Evolutionary conservation across 148 eudicot genomes (phyloP).

Genomic region (Gaultheria prostrata): DNA sequence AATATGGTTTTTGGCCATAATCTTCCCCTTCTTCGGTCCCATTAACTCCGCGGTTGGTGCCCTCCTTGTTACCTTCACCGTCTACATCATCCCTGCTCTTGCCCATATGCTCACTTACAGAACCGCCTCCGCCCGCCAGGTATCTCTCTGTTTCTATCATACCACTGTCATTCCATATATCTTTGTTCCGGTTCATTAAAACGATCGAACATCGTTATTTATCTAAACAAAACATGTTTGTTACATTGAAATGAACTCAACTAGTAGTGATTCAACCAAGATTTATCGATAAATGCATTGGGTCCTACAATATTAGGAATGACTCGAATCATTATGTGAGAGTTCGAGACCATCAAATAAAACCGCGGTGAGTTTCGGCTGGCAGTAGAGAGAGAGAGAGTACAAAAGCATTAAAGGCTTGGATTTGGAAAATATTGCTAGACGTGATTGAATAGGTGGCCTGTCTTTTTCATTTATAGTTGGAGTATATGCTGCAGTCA

Average conservation of each 20-base stretch:
- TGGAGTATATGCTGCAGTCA: constrained; percentile 16
- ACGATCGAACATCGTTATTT: too few relatives aligned
- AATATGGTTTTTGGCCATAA: constrained; percentile 21
- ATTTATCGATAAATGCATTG: too few relatives aligned
- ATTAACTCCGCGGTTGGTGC: constrained; percentile 89
- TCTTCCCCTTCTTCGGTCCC: constrained; percentile 84
- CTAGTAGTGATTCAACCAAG: too few relatives aligned
- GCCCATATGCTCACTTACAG: constrained; percentile 88
- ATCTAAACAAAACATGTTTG: too few relatives aligned
- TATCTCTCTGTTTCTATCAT: constrained; percentile 9
- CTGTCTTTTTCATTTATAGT: constrained; percentile 33
- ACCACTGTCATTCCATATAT: too few relatives aligned
- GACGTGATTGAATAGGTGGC: constrained; percentile 18
- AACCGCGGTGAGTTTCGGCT: too few relatives aligned
- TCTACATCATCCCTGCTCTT: constrained; percentile 76
- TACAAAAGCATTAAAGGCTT: constrained; percentile 14
- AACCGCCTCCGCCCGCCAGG: constrained; percentile 76
- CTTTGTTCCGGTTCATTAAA: too few relatives aligned
- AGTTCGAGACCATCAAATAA: too few relatives aligned
- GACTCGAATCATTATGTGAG: too few relatives aligned
- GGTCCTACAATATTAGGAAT: too few relatives aligned
- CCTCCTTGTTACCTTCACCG: constrained; percentile 81
- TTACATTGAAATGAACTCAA: too few relatives aligned
- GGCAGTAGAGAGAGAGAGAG: too few relatives aligned
- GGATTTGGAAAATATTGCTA: constrained; percentile 21